Base-by-base conservation (phyloP, 805 yeast species). In the Babjeviella inositovora region DNA sequence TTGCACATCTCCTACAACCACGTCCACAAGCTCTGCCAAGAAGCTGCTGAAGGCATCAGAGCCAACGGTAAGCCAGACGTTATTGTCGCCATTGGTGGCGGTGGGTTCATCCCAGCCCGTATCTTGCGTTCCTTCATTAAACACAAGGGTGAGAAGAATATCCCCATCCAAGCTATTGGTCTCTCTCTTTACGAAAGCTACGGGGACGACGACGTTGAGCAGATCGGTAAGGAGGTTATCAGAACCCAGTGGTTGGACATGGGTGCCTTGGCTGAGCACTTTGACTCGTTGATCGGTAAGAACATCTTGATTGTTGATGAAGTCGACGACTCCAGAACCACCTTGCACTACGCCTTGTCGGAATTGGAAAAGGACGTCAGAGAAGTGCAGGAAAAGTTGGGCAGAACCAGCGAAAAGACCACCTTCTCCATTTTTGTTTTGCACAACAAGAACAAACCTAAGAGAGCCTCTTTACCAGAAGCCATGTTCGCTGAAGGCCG, bases 241-340 rank as follows among this genome's bases (percentile, higher is more conserved):
- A 69, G 92, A 45, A 81, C 92, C 13, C 93, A 81, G 53, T 81
- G 93, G 93, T 62, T 81, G 22, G 93, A 81, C 42, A 77, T 80
- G 47, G 72, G 77, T 33, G 67, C 77, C 23, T 53, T 77, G 25
- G 62, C 58, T 23, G 58, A 68, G 46, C 80, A 72, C 47, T 69
- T 73, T 33, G 77, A 73, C 34, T 71, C 80, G 22, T 57, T 81
- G 31, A 72, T 81, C 28, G 93, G 92, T 35, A 81, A 80, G 50
- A 72, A 70, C 42, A 60, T 81, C 18, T 51, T 81, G 33, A 77
- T 81, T 37, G 90, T 81, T 17, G 93, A 81, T 46, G 93, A 81
- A 53, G 93, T 81, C 22, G 93, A 81, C 46, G 93, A 81, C 44
- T 79, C 93, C 13, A 74, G 93, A 59, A 81, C 93, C 25, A 81